Evolutionary conservation across 1,284 basidiomycete genomes (phyloP).

Genomic region (Austroboletus niveus): DNA sequence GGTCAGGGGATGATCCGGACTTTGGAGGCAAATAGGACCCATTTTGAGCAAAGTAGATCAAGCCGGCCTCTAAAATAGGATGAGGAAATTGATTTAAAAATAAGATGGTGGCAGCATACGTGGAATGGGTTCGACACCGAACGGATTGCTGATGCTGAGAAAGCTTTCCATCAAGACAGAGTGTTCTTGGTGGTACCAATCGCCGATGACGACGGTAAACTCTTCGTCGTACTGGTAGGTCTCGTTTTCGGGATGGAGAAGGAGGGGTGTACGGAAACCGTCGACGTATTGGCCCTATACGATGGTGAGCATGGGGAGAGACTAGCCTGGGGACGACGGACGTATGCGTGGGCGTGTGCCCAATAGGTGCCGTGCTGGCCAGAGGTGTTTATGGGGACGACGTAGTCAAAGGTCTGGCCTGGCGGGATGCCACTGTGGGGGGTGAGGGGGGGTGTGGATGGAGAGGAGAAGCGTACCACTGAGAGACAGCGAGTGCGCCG

Average conservation of each 20-base stretch:
- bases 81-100: not conserved
- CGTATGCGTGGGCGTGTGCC: constrained; percentile 75
- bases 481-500: constrained; percentile 79
- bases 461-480: constrained; percentile 56
- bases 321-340: constrained; percentile 28
- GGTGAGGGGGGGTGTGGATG: not conserved
- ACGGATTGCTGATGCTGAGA: constrained; percentile 73
- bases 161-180: constrained; percentile 64
- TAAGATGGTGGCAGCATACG: constrained; percentile 38
- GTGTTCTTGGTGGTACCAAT: constrained; percentile 87
- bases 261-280: constrained; percentile 75
- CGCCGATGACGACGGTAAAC: constrained; percentile 80
- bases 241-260: constrained; percentile 69
- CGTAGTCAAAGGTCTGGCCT: constrained; percentile 72
- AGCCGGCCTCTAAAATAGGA: constrained; percentile 57
- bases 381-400: constrained; percentile 71
- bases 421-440: constrained; percentile 75
- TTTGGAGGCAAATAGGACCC: constrained; percentile 66
- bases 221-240: constrained; percentile 85
- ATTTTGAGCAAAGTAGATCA: constrained; percentile 85
- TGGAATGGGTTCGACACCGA: constrained; percentile 86
- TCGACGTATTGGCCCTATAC: constrained; percentile 82
- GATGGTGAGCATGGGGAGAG: not conserved
- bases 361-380: constrained; percentile 87
- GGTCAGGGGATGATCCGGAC: constrained; percentile 44